phyloP scores from a whole-genome alignment of 176 grass and related monocot species.

The Hordeum marinum region DNA sequence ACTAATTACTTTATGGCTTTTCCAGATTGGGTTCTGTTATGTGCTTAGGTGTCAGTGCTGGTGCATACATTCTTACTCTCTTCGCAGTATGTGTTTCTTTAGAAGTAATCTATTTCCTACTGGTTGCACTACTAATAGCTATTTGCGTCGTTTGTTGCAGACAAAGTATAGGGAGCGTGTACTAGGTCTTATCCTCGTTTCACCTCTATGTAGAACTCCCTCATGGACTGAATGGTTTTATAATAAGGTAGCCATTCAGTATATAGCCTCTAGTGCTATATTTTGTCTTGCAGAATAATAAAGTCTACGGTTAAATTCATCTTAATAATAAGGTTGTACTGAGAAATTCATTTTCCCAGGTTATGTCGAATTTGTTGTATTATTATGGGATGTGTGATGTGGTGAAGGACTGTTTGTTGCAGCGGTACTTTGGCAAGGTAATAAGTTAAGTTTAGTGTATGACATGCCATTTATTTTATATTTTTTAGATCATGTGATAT shows the following conservation, averaged over 20 bases:
- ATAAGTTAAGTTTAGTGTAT: constrained; percentile 11
- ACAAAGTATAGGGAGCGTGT: constrained; percentile 85
- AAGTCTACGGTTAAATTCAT: constrained; percentile 12
- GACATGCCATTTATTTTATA: background rate
- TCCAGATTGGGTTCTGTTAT: constrained; percentile 83
- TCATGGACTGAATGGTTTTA: constrained; percentile 94
- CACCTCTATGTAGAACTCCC: constrained; percentile 90
- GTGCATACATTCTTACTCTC: constrained; percentile 95
- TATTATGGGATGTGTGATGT: constrained; percentile 95
- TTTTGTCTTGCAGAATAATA: background rate
- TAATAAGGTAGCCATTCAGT: constrained; percentile 61
- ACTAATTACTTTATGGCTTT: constrained; percentile 1
- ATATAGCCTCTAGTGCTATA: background rate
- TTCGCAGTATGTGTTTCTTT: constrained; percentile 68
- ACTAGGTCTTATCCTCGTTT: constrained; percentile 82
- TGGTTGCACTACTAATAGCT: constrained; percentile 12
- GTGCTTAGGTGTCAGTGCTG: constrained; percentile 96
- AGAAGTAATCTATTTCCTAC: constrained; percentile 14
- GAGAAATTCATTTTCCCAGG: constrained; percentile 37
- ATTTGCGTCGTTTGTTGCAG: constrained; percentile 35
- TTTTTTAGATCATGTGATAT: background rate
- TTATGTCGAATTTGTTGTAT: constrained; percentile 90
- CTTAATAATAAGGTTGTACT: constrained; percentile 23
- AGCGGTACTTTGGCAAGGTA: constrained; percentile 93
- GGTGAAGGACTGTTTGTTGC: constrained; percentile 85